These are phyloP conservation scores for Lolium multiflorum DNA, from an alignment of 176 grass and related monocot genomes.

Conservation along the genomic window DNA sequence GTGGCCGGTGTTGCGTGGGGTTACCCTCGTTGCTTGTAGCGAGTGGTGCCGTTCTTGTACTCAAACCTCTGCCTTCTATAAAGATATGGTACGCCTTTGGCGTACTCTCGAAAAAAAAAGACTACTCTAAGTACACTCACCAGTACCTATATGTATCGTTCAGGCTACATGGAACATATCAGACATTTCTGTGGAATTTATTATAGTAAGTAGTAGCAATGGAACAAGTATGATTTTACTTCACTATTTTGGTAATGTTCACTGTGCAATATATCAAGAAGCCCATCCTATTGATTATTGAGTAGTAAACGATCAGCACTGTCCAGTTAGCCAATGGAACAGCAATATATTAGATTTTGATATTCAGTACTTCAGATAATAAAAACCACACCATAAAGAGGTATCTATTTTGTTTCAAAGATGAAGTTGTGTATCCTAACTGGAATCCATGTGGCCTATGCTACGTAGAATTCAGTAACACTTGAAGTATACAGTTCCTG, in stretches of 20 bases:
- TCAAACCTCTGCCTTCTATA: too few species aligned
- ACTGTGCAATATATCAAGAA: neutral
- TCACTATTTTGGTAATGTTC: neutral
- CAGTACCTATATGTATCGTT: too few species aligned
- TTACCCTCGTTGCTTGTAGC: too few species aligned
- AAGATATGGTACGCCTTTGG: too few species aligned
- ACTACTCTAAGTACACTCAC: too few species aligned
- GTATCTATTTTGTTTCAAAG: constrained; percentile 4
- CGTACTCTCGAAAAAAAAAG: too few species aligned
- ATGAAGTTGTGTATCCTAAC: neutral
- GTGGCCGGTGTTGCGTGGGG: too few species aligned
- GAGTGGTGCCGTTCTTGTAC: too few species aligned
- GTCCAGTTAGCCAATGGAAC: neutral
- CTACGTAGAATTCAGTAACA: neutral
- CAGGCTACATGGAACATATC: too few species aligned
- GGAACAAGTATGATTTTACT: neutral
- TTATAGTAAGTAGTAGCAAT: neutral
- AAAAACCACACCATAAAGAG: neutral
- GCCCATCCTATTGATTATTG: neutral
- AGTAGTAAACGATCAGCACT: neutral
- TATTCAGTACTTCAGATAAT: neutral
- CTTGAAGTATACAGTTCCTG: too few species aligned
- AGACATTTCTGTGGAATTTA: neutral
- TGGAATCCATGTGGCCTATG: neutral
- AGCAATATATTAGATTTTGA: neutral